Base-by-base conservation (phyloP, 176 grass and related monocot species). In the Thalia dealbata region DNA sequence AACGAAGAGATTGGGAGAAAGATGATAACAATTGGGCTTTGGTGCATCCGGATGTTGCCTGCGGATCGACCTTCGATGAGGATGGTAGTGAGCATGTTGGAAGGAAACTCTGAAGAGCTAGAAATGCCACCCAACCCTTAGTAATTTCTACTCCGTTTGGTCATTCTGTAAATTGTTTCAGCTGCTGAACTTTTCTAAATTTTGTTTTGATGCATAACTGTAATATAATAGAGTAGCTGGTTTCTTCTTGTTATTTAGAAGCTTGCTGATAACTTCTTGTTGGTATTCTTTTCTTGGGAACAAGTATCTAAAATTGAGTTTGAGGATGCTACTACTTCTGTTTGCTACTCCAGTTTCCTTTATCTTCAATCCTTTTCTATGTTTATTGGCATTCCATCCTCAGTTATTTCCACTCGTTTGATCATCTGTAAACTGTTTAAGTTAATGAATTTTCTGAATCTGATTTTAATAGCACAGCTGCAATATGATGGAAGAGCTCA, bases 41-140 rank as follows among this genome's bases (percentile, higher is more conserved):
- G 70, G 70, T 72, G 70, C 70, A 72, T 32, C 2, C 48, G 52
- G 3, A 51, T 72, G 50, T 7, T 52, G 10, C 70, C 46, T 21
- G 14, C 5, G 7, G 30, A 52, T 54, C 14, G 70, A 52, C 48
- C 70, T 30, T 45, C 70, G 10, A 72, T 72, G 70, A 72, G 45
- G 16, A 16, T 18, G 23, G 46, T 72, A 44, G 8, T 69, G 66
- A 15, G 6, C n/a, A 69, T 69, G 66, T 44, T 69, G 21, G 66
- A 69, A 52, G 69, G 35, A 67, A 42, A 45, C 44, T 16, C 16
- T n/a, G 46, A 52, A 52, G 69, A 72, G 1, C n/a, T 72, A 14
- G 11, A 50, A 9, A 72, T 72, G 69, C 69, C 25, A 19, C 69
- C 69, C 1, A 28, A 25, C 10, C 13, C 63, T 15, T 66, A 18